Evolutionary conservation across 139 green algal species (phyloP).

Genomic region (Picochlorum costavermella): DNA sequence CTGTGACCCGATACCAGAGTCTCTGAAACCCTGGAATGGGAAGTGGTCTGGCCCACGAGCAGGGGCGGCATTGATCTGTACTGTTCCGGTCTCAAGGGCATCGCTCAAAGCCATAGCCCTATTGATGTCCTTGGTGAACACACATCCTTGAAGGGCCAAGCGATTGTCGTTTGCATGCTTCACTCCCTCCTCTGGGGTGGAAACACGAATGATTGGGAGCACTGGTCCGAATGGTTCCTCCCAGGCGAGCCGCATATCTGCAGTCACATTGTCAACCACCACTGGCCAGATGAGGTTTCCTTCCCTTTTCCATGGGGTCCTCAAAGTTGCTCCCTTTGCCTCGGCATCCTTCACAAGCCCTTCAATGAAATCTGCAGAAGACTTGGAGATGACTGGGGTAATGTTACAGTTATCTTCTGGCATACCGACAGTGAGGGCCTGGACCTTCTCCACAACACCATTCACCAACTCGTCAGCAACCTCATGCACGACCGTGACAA

Average conservation of each 20-base stretch:
- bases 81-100: slow-evolving; percentile 89
- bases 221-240: slow-evolving; percentile 97
- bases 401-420: slow-evolving; percentile 86
- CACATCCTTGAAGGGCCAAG: slow-evolving; percentile 82
- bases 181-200: slow-evolving; percentile 64
- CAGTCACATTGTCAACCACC: slow-evolving; percentile 81
- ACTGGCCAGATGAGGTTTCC: slow-evolving; percentile 91
- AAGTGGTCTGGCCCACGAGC: slow-evolving; percentile 83
- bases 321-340: slow-evolving; percentile 58
- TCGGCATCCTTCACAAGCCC: slow-evolving; percentile 66
- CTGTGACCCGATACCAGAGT: slow-evolving; percentile 83
- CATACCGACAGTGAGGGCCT: slow-evolving; percentile 70
- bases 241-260: slow-evolving; percentile 85
- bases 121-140: slow-evolving; percentile 91
- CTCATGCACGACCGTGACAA: slow-evolving; percentile 27
- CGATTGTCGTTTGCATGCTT: slow-evolving; percentile 78
- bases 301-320: slow-evolving; percentile 61
- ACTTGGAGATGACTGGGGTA: slow-evolving; percentile 76
- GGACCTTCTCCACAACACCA: slow-evolving; percentile 41
- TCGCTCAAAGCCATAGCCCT: slow-evolving; percentile 76
- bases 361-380: slow-evolving; percentile 89
- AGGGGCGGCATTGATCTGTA: slow-evolving; percentile 86
- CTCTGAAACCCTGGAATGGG: slow-evolving; percentile 80
- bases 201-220: slow-evolving; percentile 81
- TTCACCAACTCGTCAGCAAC: slow-evolving; percentile 19